Evolutionary conservation across 805 yeast species (phyloP).

Genomic region (Starmerella geochares): DNA sequence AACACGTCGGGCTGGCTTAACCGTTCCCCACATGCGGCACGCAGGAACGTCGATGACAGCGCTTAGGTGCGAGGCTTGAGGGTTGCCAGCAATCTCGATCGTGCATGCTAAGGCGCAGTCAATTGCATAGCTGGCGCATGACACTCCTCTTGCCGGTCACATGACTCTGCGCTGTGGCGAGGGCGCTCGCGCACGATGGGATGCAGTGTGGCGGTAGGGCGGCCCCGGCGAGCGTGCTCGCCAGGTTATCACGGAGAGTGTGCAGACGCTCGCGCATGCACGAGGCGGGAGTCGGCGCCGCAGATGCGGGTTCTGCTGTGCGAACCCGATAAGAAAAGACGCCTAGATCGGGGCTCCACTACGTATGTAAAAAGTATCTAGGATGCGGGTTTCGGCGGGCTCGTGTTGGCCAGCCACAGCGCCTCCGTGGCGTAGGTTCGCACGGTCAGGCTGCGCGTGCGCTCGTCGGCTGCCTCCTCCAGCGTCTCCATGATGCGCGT

Average conservation of each 20-base stretch:
- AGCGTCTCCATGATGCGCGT: conserved; percentile 26
- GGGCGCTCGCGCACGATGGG: too few relatives aligned
- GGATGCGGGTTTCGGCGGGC: too few relatives aligned
- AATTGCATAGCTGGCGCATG: not conserved
- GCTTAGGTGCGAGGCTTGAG: not conserved
- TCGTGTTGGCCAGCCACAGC: conserved; percentile 25
- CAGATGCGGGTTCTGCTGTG: not conserved
- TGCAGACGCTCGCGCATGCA: conserved; percentile 4
- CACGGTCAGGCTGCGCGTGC: conserved; percentile 26
- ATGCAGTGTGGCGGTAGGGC: conserved; percentile 4
- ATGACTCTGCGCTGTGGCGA: not conserved
- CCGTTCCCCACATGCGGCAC: conserved; percentile 2
- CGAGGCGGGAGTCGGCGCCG: not conserved
- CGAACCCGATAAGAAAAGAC: not conserved
- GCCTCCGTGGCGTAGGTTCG: conserved; percentile 28
- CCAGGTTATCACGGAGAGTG: not conserved
- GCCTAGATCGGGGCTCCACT: too few relatives aligned
- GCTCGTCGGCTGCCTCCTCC: conserved; percentile 24
- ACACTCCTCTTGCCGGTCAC: not conserved
- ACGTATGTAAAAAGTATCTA: too few relatives aligned
- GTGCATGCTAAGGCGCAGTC: conserved; percentile 3
- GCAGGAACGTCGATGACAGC: conserved; percentile 3
- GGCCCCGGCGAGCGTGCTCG: not conserved
- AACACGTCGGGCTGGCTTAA: too few relatives aligned
- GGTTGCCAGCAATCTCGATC: conserved; percentile 1